Evolutionary conservation across 2,329 filamentous ascomycete genomes (phyloP).

Genomic region (Alternaria arborescens): DNA sequence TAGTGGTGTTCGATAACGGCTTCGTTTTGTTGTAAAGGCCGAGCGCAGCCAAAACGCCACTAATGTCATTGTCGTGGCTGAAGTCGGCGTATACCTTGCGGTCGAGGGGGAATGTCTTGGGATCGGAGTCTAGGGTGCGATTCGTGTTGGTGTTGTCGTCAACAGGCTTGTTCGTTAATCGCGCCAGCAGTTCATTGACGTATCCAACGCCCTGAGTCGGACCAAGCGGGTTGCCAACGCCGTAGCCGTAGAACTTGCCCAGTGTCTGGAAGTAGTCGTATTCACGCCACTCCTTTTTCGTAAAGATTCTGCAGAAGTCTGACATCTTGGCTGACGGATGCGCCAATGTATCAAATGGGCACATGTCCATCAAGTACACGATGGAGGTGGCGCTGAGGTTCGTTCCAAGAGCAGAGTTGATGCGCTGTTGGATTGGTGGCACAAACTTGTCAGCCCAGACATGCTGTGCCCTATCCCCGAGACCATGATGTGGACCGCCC

Average conservation of each 20-base stretch:
- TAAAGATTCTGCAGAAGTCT: conserved; percentile 80
- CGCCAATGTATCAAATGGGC: conserved; percentile 82
- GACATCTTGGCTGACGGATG: conserved; percentile 64
- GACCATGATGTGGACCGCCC: conserved; percentile 59
- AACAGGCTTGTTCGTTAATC: conserved; percentile 75
- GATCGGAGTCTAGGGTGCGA: conserved; percentile 73
- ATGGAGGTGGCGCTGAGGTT: conserved; percentile 70
- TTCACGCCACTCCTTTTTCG: conserved; percentile 72
- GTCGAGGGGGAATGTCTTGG: conserved; percentile 75
- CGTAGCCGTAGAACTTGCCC: conserved; percentile 85
- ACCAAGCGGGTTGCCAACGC: conserved; percentile 78
- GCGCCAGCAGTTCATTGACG: conserved; percentile 84
- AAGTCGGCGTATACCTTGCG: conserved; percentile 83
- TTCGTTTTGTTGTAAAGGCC: conserved; percentile 76
- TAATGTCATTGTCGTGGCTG: conserved; percentile 90
- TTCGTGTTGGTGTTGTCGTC: conserved; percentile 79
- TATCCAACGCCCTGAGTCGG: conserved; percentile 88
- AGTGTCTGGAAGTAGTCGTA: conserved; percentile 85
- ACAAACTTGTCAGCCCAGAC: conserved; percentile 73
- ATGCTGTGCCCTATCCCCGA: conserved; percentile 59
- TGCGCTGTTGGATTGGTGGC: conserved; percentile 70
- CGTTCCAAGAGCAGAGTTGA: conserved; percentile 75
- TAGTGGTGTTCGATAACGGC: conserved; percentile 55
- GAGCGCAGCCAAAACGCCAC: conserved; percentile 76
- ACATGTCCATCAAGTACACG: conserved; percentile 85